A percentile compares a stretch with the other conserved stretches of the same genome.
phyloP scores from a whole-genome alignment of 2,329 filamentous ascomycete genomes.

The Colletotrichum liriopes region DNA sequence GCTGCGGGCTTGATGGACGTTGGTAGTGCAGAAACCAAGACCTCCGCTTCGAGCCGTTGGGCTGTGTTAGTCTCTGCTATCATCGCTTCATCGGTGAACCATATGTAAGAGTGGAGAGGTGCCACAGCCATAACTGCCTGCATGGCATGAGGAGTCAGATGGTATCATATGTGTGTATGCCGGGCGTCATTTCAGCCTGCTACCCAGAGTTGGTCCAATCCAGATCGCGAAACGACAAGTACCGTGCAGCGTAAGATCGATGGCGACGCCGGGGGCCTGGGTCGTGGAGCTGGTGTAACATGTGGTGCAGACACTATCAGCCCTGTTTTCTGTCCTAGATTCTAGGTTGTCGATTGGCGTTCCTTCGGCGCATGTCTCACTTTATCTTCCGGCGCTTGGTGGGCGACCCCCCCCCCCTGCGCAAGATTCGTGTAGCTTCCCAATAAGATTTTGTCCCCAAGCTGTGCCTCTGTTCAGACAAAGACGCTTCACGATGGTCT shows the following conservation, averaged over 20 bases:
- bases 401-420: background rate
- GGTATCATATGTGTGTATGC: background rate
- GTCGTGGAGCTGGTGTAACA: constrained; percentile 15
- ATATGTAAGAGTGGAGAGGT: background rate
- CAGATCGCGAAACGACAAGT: constrained; percentile 24
- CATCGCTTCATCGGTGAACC: background rate
- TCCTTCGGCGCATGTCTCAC: constrained; percentile 33
- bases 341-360: constrained; percentile 20
- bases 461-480: background rate
- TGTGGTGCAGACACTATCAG: constrained; percentile 29
- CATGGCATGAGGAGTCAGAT: constrained; percentile 17
- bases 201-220: constrained; percentile 8
- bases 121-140: background rate
- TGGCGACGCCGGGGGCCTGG: constrained; percentile 31
- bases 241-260: constrained; percentile 34
- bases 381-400: constrained; percentile 17
- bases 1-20: constrained; percentile 12
- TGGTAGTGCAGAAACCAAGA: constrained; percentile 10
- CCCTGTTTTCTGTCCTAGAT: constrained; percentile 33
- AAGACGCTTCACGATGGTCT: constrained; percentile 12
- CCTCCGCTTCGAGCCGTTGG: constrained; percentile 7
- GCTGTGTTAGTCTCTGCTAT: background rate
- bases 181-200: constrained; percentile 8
- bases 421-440: background rate
- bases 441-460: background rate